Percentiles rank a stretch among this genome's conserved stretches.
phyloP scores from a whole-genome alignment of 2,329 filamentous ascomycete genomes.

The Trichophyton equinum region DNA sequence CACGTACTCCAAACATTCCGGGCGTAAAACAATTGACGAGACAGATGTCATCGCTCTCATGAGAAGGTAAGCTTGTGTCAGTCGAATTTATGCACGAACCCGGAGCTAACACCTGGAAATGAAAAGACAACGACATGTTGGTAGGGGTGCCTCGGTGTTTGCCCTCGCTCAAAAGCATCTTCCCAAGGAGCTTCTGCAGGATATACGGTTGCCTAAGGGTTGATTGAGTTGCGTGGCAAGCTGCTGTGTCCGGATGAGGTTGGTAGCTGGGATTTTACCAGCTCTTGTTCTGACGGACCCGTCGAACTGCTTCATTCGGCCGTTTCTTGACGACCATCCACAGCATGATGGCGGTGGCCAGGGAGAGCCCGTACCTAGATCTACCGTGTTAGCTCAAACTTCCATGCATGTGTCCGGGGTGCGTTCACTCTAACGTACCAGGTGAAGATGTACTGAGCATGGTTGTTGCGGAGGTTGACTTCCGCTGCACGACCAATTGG shows the following conservation, averaged over 20 bases:
- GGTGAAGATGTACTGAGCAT: constrained; percentile 96
- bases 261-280: constrained; percentile 44
- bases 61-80: constrained; percentile 52
- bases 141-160: constrained; percentile 60
- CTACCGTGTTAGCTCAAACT: background rate
- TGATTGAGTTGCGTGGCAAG: constrained; percentile 8
- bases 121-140: constrained; percentile 62
- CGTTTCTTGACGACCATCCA: constrained; percentile 91
- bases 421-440: constrained; percentile 51
- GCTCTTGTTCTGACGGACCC: constrained; percentile 62
- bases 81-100: background rate
- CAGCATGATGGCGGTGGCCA: constrained; percentile 87
- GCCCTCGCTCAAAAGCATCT: constrained; percentile 73
- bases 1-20: constrained; percentile 68
- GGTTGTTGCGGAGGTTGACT: constrained; percentile 90
- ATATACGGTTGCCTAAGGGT: constrained; percentile 40
- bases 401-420: background rate
- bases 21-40: constrained; percentile 74
- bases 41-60: constrained; percentile 71
- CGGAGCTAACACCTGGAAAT: constrained; percentile 5
- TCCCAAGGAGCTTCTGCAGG: constrained; percentile 69
- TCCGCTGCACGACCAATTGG: constrained; percentile 80
- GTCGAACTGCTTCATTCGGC: constrained; percentile 55
- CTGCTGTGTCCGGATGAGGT: background rate
- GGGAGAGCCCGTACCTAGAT: constrained; percentile 69